phyloP scores from a whole-genome alignment of 768 basidiomycete species.

The Mycena albidolilacea region DNA sequence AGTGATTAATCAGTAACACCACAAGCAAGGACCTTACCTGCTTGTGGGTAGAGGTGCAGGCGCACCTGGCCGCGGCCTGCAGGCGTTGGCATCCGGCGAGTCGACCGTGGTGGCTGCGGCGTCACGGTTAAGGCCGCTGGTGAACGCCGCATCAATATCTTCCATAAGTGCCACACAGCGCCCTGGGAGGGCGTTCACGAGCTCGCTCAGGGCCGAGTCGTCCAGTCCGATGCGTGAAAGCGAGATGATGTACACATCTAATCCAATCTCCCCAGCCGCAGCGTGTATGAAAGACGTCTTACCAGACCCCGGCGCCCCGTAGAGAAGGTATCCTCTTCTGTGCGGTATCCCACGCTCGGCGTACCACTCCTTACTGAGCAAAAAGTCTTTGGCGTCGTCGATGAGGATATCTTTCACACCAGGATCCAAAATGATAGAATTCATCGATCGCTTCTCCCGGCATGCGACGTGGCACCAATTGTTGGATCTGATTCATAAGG shows the following conservation, averaged over 20 bases:
- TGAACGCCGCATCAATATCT: conserved; percentile 80
- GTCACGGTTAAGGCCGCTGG: conserved; percentile 48
- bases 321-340: conserved; percentile 44
- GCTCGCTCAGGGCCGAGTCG: conserved; percentile 65
- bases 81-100: conserved; percentile 15
- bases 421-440: conserved; percentile 72
- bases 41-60: conserved; percentile 34
- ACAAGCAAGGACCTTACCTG: conserved; percentile 26
- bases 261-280: conserved; percentile 76
- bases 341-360: conserved; percentile 67
- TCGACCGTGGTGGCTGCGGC: conserved; percentile 8
- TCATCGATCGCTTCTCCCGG: conserved; percentile 68
- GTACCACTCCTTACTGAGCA: conserved; percentile 73
- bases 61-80: conserved; percentile 23
- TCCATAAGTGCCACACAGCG: conserved; percentile 78
- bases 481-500: conserved; percentile 41
- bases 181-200: conserved; percentile 68
- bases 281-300: conserved; percentile 80
- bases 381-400: conserved; percentile 73
- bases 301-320: conserved; percentile 80
- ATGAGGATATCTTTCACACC: conserved; percentile 71
- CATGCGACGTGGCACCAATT: conserved; percentile 66
- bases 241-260: conserved; percentile 78
- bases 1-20: too few relatives aligned
- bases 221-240: conserved; percentile 71